phyloP scores from a whole-genome alignment of 352 stramenopile genomes.

The Globisporangium ultimum region DNA sequence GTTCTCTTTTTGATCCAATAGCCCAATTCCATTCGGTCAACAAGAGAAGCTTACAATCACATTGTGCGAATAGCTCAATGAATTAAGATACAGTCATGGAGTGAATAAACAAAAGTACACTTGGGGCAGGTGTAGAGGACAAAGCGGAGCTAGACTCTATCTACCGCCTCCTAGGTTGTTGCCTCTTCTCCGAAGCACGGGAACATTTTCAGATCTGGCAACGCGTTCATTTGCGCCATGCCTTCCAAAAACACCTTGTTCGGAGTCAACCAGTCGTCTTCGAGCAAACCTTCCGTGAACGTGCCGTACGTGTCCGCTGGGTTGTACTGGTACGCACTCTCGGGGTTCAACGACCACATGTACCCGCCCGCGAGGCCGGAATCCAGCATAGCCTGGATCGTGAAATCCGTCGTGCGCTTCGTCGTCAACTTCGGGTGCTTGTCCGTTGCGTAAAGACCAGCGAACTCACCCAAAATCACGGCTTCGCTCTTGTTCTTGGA shows the following conservation, averaged over 20 bases:
- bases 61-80: no score
- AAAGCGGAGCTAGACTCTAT: no score
- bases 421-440: constrained; percentile 60
- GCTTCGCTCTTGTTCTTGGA: constrained; percentile 39
- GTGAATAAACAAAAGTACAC: no score
- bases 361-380: constrained; percentile 67
- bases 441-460: constrained; percentile 64
- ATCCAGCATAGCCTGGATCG: constrained; percentile 58
- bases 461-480: constrained; percentile 71
- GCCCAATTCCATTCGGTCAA: no score
- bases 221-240: constrained; percentile 58
- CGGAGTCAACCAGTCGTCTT: constrained; percentile 73
- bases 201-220: constrained; percentile 57
- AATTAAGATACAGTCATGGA: no score
- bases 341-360: constrained; percentile 83
- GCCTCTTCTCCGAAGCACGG: constrained; percentile 47
- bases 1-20: no score
- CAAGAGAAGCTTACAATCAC: no score
- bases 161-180: no score
- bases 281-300: constrained; percentile 68
- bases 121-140: no score
- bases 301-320: constrained; percentile 44
- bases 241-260: constrained; percentile 66
- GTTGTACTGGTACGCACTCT: constrained; percentile 77
- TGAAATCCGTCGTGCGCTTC: constrained; percentile 68